A percentile compares a stretch with the other conserved stretches of the same genome.
Conservation (phyloP, 2,329 filamentous ascomycete species). For the Colletotrichum sansevieriae region DNA sequence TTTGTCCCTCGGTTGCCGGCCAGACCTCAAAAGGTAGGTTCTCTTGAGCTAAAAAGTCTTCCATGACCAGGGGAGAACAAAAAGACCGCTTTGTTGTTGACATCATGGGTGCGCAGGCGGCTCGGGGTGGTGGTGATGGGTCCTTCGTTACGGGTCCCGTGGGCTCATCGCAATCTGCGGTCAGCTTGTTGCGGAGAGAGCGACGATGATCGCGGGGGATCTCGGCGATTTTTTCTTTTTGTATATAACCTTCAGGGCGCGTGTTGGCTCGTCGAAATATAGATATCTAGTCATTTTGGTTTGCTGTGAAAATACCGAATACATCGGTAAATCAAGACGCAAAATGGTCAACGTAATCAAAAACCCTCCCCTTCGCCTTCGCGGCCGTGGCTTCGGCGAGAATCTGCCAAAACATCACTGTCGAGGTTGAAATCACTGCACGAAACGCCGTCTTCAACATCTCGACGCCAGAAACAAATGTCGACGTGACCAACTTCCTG, state of each 20-base stretch:
- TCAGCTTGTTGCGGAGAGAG: conserved; percentile 9
- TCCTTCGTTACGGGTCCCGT: not conserved
- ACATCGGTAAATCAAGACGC: too few species aligned
- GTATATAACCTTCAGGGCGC: conserved; percentile 2
- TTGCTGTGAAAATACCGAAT: too few species aligned
- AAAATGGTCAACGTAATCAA: conserved; percentile 45
- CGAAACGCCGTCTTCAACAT: conserved; percentile 67
- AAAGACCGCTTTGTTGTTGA: not conserved
- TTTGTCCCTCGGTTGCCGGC: not conserved
- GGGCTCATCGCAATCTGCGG: conserved; percentile 12
- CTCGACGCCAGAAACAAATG: conserved; percentile 61
- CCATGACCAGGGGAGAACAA: not conserved
- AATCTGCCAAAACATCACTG: conserved; percentile 62
- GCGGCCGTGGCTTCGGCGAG: conserved; percentile 50
- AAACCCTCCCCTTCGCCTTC: conserved; percentile 44
- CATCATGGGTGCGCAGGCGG: conserved; percentile 15
- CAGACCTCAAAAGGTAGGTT: not conserved
- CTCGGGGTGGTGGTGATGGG: not conserved
- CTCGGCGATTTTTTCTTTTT: not conserved
- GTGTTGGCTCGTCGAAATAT: too few species aligned
- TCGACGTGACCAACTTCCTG: conserved; percentile 69
- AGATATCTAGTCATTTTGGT: too few species aligned
- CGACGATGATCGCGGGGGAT: not conserved
- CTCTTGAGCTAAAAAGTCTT: not conserved
- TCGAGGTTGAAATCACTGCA: conserved; percentile 68